Evolutionary conservation across 768 basidiomycete species (phyloP), one percentile per base, ranked within the genome.

Genomic region (Lactifluus echinatus): DNA sequence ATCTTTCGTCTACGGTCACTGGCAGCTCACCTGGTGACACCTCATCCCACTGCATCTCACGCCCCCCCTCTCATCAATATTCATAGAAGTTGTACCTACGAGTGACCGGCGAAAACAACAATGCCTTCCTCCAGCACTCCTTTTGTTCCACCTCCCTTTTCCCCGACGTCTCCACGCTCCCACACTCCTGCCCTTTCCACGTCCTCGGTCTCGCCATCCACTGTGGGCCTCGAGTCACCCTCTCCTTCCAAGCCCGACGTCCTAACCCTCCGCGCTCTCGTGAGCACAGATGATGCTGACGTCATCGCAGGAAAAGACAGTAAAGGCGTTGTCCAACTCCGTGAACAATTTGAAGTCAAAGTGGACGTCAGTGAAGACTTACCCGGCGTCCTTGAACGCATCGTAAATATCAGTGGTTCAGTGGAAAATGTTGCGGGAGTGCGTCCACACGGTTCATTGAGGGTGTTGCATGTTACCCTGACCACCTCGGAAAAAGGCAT

Each of bases 351-450:
- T 45, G 93, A 89, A 64, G 94, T 96, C 75, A 97, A 93, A 74
- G 94, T 95, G 62, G 96, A 95, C 69, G 95, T 99, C 72, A 93
- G 88, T 80, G 97, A 97, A 72, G 95, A 97, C 78, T 92, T 95
- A 58, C 84, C 86, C 55, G 96, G 96, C 67, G 92, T 98, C 60
- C 93, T 95, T 60, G 96, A 99, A 74, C 88, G 96, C 66, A 93
- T 98, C 69, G 83, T 99, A 70, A 92, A 87, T 66, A 87, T 98
- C 72, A 85, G 83, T 58, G 96, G 96, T 57, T 80, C 87, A 42
- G 87, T 96, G 65, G 93, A 98, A 66, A 85, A 83, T 61, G 90
- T 99, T 61, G 86, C 94, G 65, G 89, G 93, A 80, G 93, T 90
- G 62, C 40, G 76, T 71, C 12, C 24, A 33, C 34, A 11, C 36